Evolutionary conservation across 495 filamentous ascomycete genomes (phyloP).

Genomic region (Penicillium taxi): DNA sequence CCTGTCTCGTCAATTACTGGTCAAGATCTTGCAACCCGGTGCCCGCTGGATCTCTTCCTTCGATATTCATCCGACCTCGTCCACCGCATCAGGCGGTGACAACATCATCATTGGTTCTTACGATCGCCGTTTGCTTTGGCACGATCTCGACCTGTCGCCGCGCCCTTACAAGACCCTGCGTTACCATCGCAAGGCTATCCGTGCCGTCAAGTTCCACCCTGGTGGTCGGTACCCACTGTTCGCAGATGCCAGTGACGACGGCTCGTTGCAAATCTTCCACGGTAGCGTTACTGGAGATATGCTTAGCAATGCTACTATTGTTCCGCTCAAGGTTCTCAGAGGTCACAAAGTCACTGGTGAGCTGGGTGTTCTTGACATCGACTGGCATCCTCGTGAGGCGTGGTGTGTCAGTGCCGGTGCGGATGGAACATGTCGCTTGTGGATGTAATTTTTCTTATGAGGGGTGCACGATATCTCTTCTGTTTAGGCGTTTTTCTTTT

Average conservation of each 20-base stretch:
- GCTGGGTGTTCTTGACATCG: constrained; percentile 85
- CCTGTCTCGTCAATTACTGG: constrained; percentile 74
- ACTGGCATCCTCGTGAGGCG: constrained; percentile 88
- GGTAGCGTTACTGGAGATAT: constrained; percentile 88
- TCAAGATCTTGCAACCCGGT: constrained; percentile 87
- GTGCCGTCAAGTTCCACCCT: constrained; percentile 77
- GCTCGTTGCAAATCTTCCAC: constrained; percentile 90
- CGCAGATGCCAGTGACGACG: constrained; percentile 89
- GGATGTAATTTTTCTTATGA: constrained; percentile 45
- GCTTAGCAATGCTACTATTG: constrained; percentile 92
- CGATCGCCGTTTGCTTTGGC: constrained; percentile 90
- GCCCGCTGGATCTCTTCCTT: constrained; percentile 92
- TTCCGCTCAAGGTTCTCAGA: constrained; percentile 87
- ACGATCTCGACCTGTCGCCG: constrained; percentile 85
- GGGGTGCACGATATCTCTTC: constrained; percentile 19
- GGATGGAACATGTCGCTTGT: constrained; percentile 80
- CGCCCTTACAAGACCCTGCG: constrained; percentile 92
- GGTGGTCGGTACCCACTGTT: constrained; percentile 76
- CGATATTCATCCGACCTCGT: constrained; percentile 72
- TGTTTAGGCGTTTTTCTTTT: constrained; percentile 17
- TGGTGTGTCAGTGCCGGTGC: constrained; percentile 93
- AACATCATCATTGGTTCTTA: constrained; percentile 92
- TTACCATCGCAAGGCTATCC: constrained; percentile 86
- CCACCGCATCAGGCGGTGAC: constrained; percentile 58
- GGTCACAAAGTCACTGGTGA: constrained; percentile 72